Conservation (phyloP, 352 stramenopile genomes). For the Phytopythium delawarense region DNA sequence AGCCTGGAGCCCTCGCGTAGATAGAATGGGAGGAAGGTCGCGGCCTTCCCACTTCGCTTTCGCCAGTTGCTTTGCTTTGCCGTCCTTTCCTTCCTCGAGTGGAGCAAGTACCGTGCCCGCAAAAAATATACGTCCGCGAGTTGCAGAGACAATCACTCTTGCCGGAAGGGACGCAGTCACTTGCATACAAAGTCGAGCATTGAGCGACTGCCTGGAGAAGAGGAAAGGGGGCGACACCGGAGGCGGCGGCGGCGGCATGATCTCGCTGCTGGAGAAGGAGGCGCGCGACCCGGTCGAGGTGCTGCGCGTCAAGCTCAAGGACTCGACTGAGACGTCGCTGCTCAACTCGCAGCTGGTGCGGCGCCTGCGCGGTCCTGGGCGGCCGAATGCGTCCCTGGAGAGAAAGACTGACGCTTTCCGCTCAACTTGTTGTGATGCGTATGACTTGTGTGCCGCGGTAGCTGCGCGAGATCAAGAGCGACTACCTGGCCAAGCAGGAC, state of each 20-base stretch:
- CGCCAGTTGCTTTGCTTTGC: not conserved
- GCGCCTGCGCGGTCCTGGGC: too few species aligned
- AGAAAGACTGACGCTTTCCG: not conserved
- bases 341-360: constrained; percentile 76
- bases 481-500: constrained; percentile 72
- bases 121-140: constrained; percentile 4
- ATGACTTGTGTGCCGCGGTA: constrained; percentile 6
- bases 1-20: too few species aligned
- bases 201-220: not conserved
- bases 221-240: not conserved
- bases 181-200: not conserved
- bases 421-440: not conserved
- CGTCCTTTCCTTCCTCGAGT: constrained; percentile 1
- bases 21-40: not conserved
- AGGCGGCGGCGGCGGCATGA: constrained; percentile 29
- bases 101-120: not conserved
- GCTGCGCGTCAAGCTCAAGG: constrained; percentile 77
- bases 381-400: not conserved
- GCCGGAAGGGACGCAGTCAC: constrained; percentile 2
- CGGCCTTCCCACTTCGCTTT: not conserved
- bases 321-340: constrained; percentile 75
- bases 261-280: constrained; percentile 82
- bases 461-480: constrained; percentile 83
- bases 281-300: constrained; percentile 80
- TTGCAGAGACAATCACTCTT: constrained; percentile 6